Evolutionary conservation across 2,329 filamentous ascomycete genomes (phyloP).

Genomic region (Botrytis elliptica): DNA sequence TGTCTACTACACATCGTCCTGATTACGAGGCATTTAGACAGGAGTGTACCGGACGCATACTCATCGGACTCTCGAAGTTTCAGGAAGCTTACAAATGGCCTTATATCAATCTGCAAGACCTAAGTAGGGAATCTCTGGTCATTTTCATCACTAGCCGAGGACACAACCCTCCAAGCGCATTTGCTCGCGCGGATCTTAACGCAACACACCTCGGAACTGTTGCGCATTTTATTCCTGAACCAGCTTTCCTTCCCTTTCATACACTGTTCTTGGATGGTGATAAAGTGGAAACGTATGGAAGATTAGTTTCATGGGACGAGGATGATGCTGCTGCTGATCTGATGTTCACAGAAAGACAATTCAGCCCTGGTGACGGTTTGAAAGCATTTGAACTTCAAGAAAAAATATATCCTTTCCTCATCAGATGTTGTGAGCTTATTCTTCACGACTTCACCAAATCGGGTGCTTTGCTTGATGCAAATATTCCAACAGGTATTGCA

Average conservation of each 20-base stretch:
- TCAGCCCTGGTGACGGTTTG: neutral
- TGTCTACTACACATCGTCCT: neutral
- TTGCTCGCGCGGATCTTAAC: neutral
- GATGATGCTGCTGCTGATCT: neutral
- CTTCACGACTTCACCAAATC: neutral
- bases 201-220: neutral
- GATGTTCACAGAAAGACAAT: neutral
- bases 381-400: neutral
- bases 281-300: neutral
- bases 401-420: neutral
- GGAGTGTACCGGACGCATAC: neutral
- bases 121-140: neutral
- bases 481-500: neutral
- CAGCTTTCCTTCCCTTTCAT: neutral
- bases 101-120: neutral
- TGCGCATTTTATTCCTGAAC: neutral
- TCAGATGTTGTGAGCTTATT: neutral
- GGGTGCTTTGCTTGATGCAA: neutral
- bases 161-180: neutral
- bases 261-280: neutral
- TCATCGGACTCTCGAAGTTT: neutral
- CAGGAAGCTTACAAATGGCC: neutral
- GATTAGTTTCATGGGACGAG: neutral
- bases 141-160: neutral
- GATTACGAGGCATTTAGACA: neutral